Conservation (phyloP, 176 grass and related monocot genomes). For the Bothriochloa decipiens region DNA sequence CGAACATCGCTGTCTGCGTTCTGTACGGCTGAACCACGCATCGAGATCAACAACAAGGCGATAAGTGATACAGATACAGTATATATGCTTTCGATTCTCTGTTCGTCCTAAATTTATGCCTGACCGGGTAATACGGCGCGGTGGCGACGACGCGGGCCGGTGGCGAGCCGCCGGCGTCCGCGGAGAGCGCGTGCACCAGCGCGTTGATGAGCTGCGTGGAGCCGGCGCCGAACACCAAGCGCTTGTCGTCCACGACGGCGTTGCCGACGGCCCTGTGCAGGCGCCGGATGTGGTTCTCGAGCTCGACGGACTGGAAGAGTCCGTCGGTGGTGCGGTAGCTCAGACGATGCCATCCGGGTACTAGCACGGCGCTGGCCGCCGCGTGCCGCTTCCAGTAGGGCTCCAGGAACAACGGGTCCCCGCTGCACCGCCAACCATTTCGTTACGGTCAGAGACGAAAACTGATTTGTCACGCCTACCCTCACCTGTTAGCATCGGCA, state of each 20-base stretch:
- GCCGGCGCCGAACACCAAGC: conserved; percentile 58
- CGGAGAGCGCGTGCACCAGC: conserved; percentile 67
- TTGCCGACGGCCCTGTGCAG: conserved; percentile 71
- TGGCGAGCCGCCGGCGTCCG: conserved; percentile 28
- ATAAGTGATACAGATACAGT: too few species aligned
- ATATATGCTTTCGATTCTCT: too few species aligned
- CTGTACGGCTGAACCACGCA: conserved; percentile 47
- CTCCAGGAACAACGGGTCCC: conserved; percentile 78
- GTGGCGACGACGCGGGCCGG: conserved; percentile 64
- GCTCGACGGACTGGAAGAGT: conserved; percentile 53
- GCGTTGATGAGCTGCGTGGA: conserved; percentile 67
- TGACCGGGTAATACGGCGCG: conserved; percentile 56
- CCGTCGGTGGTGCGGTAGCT: conserved; percentile 43
- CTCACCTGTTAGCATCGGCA: conserved; percentile 59
- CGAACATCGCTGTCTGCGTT: conserved; percentile 41
- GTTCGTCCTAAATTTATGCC: neutral
- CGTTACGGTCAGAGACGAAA: neutral
- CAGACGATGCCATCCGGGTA: conserved; percentile 81
- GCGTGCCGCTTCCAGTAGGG: conserved; percentile 73
- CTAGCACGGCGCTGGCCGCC: conserved; percentile 51
- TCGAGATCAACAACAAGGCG: neutral
- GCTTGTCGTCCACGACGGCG: conserved; percentile 59
- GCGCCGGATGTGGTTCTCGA: conserved; percentile 57
- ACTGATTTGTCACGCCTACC: neutral
- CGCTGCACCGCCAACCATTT: conserved; percentile 34